These are phyloP conservation scores for Pichia occidentalis DNA, from an alignment of 805 yeast genomes.

Conservation along the genomic window DNA sequence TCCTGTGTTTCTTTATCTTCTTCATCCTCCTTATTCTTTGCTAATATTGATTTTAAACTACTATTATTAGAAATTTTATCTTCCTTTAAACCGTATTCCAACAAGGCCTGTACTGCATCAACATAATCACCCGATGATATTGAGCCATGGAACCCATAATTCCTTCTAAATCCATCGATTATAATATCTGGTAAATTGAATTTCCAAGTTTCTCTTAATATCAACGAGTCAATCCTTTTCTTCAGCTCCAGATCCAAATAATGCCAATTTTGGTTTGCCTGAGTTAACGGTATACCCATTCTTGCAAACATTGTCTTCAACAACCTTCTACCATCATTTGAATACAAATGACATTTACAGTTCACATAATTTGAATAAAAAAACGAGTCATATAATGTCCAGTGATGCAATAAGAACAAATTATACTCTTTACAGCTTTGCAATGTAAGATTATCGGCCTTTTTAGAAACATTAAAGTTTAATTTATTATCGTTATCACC, in stretches of 20 bases:
- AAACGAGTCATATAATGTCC: conserved; percentile 89
- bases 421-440: conserved; percentile 78
- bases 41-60: conserved; percentile 15
- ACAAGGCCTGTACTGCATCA: conserved; percentile 76
- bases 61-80: conserved; percentile 11
- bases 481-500: conserved; percentile 1
- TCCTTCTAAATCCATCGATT: conserved; percentile 79
- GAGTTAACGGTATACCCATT: conserved; percentile 87
- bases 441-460: conserved; percentile 35
- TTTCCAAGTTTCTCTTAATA: conserved; percentile 60
- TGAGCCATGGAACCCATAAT: conserved; percentile 82
- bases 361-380: conserved; percentile 87
- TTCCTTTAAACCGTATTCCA: conserved; percentile 54
- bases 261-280: conserved; percentile 89
- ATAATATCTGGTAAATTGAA: conserved; percentile 81
- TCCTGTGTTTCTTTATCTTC: conserved; percentile 20
- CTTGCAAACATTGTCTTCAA: conserved; percentile 89
- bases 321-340: conserved; percentile 82
- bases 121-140: conserved; percentile 90
- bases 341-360: conserved; percentile 81
- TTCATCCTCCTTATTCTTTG: conserved; percentile 10
- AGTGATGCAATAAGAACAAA: conserved; percentile 79
- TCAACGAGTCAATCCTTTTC: conserved; percentile 60
- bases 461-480: conserved; percentile 23
- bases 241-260: conserved; percentile 81